phyloP scores from a whole-genome alignment of 306 rosid genomes.

The Prunus mume region DNA sequence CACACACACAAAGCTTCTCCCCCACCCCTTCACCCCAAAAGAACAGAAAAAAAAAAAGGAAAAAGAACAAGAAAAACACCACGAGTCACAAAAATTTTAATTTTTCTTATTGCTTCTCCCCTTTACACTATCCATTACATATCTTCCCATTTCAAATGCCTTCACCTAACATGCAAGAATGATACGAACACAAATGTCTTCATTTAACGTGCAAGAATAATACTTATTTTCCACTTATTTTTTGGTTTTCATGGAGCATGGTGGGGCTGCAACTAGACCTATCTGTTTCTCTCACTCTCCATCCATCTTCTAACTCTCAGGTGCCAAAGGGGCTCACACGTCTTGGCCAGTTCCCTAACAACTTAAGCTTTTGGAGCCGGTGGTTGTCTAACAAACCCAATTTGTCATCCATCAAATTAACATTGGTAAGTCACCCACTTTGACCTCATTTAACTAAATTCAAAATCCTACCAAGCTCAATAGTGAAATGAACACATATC shows the following conservation, averaged over 20 bases:
- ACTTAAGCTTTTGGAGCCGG: background rate
- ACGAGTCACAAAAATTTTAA: background rate
- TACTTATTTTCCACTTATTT: background rate
- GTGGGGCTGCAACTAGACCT: background rate
- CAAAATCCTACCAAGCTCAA: background rate
- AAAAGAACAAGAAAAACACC: background rate
- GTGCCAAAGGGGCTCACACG: background rate
- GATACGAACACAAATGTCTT: background rate
- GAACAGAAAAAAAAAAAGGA: background rate
- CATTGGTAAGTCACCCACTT: background rate
- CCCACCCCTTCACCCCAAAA: background rate
- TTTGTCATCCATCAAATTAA: background rate
- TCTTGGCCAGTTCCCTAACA: background rate
- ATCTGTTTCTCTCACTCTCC: background rate
- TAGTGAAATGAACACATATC: background rate
- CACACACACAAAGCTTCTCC: background rate
- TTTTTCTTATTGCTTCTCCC: background rate
- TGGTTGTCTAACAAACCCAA: no score
- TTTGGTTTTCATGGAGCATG: background rate
- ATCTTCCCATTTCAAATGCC: background rate
- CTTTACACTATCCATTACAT: background rate
- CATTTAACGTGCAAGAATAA: background rate
- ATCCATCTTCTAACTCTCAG: background rate
- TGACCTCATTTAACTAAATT: background rate
- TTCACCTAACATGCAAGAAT: background rate